These are phyloP conservation scores for Chaetomium tenue DNA, from an alignment of 495 filamentous ascomycete genomes.

Conservation along the genomic window DNA sequence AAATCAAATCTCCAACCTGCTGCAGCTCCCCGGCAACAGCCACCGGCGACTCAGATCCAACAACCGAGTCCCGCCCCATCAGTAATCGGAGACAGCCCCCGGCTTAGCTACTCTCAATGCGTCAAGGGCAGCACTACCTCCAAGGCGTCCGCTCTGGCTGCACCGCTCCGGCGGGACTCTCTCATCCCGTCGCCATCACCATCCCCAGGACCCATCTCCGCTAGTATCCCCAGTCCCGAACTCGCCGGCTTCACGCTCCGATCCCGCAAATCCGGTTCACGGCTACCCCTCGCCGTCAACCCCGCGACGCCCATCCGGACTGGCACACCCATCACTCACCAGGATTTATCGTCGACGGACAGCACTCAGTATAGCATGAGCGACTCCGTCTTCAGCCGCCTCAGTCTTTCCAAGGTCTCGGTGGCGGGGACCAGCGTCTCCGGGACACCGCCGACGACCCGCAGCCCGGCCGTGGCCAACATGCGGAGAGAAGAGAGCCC, in stretches of 20 bases:
- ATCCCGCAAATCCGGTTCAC: constrained; percentile 34
- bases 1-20: constrained; percentile 19
- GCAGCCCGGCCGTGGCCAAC: constrained; percentile 10
- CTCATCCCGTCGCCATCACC: constrained; percentile 21
- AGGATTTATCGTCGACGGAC: constrained; percentile 37
- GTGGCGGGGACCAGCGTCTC: constrained; percentile 29
- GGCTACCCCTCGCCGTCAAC: constrained; percentile 32
- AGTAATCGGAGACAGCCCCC: constrained; percentile 11
- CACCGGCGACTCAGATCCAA: constrained; percentile 3
- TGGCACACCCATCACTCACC: constrained; percentile 30
- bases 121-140: constrained; percentile 18
- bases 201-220: constrained; percentile 8
- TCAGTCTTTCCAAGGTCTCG: constrained; percentile 28
- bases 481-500: neutral
- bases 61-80: constrained; percentile 17
- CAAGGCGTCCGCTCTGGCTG: neutral
- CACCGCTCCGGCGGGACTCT: constrained; percentile 19
- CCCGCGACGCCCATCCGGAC: constrained; percentile 35
- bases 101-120: constrained; percentile 28
- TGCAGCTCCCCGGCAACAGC: neutral
- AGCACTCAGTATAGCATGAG: constrained; percentile 39
- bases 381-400: constrained; percentile 34
- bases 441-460: constrained; percentile 27
- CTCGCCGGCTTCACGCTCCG: constrained; percentile 30
- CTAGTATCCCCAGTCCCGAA: constrained; percentile 24